A percentile compares a stretch with the other conserved stretches of the same genome.
Evolutionary conservation across 306 rosid genomes (phyloP).

Genomic region (Albizia julibrissin): DNA sequence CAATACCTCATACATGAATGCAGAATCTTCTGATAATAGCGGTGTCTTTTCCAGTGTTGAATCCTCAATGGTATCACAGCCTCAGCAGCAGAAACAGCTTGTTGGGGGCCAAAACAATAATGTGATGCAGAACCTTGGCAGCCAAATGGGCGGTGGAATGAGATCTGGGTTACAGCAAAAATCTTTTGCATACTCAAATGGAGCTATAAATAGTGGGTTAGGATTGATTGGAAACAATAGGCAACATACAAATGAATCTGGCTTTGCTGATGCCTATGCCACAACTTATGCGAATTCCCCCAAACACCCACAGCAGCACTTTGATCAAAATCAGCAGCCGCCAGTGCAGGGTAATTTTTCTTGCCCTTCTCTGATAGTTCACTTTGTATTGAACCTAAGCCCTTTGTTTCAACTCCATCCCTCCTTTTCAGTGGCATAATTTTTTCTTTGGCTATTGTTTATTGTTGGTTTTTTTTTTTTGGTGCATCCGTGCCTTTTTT

Average conservation of each 20-base stretch:
- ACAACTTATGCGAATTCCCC: slow-evolving; percentile 61
- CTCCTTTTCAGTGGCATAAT: not conserved
- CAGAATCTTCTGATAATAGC: slow-evolving; percentile 65
- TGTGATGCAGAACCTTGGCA: slow-evolving; percentile 66
- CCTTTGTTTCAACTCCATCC: not conserved
- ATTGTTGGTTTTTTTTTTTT: not conserved
- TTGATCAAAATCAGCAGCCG: slow-evolving; percentile 58
- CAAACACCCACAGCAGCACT: slow-evolving; percentile 54
- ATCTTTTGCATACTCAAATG: slow-evolving; percentile 80
- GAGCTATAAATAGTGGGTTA: slow-evolving; percentile 61
- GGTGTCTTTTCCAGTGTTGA: slow-evolving; percentile 71
- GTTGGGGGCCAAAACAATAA: slow-evolving; percentile 72
- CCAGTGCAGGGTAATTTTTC: slow-evolving; percentile 64
- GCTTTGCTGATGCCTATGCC: slow-evolving; percentile 65
- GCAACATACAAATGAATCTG: slow-evolving; percentile 62
- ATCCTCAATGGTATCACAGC: slow-evolving; percentile 61
- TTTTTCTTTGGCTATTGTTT: slow-evolving; percentile 27
- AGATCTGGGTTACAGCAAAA: slow-evolving; percentile 78
- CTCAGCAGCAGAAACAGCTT: slow-evolving; percentile 78
- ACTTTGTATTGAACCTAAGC: not conserved
- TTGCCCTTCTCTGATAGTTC: slow-evolving; percentile 9
- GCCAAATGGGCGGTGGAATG: slow-evolving; percentile 78
- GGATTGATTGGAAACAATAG: slow-evolving; percentile 78
- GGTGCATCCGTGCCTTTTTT: not conserved
- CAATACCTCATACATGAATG: slow-evolving; percentile 59